Evolutionary conservation across 1,284 basidiomycete species (phyloP), one percentile per base, ranked within the genome.

Genomic region (Cryptococcus sp.): DNA sequence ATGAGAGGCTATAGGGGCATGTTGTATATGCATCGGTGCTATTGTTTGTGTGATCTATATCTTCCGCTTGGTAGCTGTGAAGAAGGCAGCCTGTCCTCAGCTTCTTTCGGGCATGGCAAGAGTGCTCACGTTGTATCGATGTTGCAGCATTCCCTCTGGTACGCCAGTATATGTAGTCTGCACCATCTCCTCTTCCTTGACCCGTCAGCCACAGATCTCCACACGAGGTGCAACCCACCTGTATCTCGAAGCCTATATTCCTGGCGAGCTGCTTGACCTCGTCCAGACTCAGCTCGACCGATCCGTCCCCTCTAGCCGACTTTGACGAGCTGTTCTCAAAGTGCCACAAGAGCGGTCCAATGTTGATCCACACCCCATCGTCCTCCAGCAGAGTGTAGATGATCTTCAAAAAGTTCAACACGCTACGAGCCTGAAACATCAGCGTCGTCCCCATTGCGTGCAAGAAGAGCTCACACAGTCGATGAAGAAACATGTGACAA

Each of bases 401-500:
- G 47, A 86, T 82, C 31, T 84, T 80, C 16, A 95, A 78, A 62
- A 93, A 95, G 57, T 87, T 86, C n/a, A 93, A 80, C 33, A 95
- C 82, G 64, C 93, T 93, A 61, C 91, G 87, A 0, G 91, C 87
- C 87, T 90, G 59, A 12, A 3, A 11, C 4, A 28, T 43, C 28
- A 43, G 28, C 19, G 37, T 25, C 14, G 23, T 19, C 11, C 21
- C 45, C 32, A 18, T 12, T 42, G 26, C 7, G 4, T 32, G 39
- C 4, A 19, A 19, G 23, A 33, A 21, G 21, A 69, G n/a, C 80
- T 58, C 54, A 85, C 89, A 5, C 93, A 97, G 66, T 98, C 94
- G 56, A 98, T 86, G 75, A 98, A 98, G 79, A 97, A 98, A 70
- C 91, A 97, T 0, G 94, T 98, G 53, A 95, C 73, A 11, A 98